Conservation (phyloP, 768 basidiomycete genomes). For the Russula lepida region DNA sequence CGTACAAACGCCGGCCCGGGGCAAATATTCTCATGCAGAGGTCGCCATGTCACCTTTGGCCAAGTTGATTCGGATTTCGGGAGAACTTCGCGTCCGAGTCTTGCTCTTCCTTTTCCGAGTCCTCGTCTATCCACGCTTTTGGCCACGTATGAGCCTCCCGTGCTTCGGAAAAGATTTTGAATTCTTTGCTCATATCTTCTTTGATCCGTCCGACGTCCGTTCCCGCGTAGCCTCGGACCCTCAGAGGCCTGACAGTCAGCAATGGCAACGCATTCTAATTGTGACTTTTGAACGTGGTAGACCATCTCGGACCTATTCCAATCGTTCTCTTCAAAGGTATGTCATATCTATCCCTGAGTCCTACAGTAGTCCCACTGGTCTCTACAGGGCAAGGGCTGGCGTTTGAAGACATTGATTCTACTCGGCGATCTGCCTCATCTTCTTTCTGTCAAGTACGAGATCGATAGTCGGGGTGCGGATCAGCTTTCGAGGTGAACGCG, state of each 20-base stretch:
- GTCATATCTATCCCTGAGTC: not conserved
- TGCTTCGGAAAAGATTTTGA: not conserved
- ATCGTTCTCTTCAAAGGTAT: not conserved
- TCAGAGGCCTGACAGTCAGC: not conserved
- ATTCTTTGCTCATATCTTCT: not conserved
- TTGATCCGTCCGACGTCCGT: not conserved
- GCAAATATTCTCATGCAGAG: not conserved
- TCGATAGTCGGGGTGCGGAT: not conserved
- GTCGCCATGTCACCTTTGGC: not conserved
- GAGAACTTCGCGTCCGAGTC: no score
- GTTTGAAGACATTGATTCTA: not conserved
- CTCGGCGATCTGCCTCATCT: not conserved
- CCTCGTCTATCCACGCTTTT: not conserved
- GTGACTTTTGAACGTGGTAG: not conserved
- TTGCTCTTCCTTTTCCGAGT: not conserved
- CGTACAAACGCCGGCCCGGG: no score
- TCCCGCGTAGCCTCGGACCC: not conserved
- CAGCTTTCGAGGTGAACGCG: not conserved
- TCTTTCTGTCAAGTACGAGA: not conserved
- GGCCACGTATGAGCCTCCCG: slow-evolving; percentile 2
- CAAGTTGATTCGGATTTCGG: not conserved
- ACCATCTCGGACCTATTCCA: not conserved
- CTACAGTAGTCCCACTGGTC: not conserved
- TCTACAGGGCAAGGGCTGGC: not conserved
- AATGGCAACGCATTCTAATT: not conserved